Evolutionary conservation across 2,329 filamentous ascomycete species (phyloP), one percentile per base, ranked within the genome.

Genomic region (Monosporascus sp.): DNA sequence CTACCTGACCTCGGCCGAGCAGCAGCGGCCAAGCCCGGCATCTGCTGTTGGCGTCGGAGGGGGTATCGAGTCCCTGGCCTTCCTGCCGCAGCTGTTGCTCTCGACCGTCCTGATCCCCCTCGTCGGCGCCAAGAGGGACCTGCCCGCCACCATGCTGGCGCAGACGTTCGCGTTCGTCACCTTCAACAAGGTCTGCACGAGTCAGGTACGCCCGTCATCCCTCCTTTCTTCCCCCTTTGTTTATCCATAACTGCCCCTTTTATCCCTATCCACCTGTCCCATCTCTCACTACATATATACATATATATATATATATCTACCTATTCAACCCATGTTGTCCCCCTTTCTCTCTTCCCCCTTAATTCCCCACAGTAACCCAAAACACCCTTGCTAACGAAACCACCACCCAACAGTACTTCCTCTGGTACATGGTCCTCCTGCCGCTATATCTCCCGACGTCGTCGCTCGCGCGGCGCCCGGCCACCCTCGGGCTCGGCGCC

Each of bases 161-260:
- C 94, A 99, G 72, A 97, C 94, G 0, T 96, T 97, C 72, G 90
- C 93, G 0, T 99, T 99, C 71, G 94, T 97, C 4, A 87, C 91
- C 0, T 97, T 97, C 63, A 99, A 99, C 75, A 99, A 99, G 75
- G 94, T 99, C 57, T 97, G 93, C 79, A 99, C 94, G 3, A 96
- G 91, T 65, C 93, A 97, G 81, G 91, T 94, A 80, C 58, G 67
- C 20, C 20, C 20, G 2, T 3, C 20, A 22, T 3, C 20, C 20
- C 2, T 3, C 3, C 11, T 24, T 38, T 31, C 20, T 35, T n/a
- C 35, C 38, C n/a, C 52, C 38, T n/a, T 20, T 38, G 9, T 3
- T 35, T 24, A 17, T 28, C 20, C 37, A 5, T 5, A 14, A 35
- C 11, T 35, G 31, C 2, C 5, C 2, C 11, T 67, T 15, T 40